Conservation (phyloP, 257 asterid species). For the Solanum appendiculatum region DNA sequence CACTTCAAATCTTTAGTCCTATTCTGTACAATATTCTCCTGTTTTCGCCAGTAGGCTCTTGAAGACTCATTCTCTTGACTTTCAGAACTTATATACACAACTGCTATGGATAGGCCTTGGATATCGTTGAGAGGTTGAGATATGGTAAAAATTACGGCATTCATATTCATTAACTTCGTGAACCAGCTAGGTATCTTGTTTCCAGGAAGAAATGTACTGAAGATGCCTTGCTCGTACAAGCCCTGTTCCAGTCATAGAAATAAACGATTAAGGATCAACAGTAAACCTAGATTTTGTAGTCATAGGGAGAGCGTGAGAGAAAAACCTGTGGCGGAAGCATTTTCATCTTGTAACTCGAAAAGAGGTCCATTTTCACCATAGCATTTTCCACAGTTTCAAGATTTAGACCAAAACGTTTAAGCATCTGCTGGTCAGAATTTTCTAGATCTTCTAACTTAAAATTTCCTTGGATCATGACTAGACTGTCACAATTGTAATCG, state of each 20-base stretch:
- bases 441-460: background rate
- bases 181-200: background rate
- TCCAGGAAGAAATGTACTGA: conserved; percentile 3
- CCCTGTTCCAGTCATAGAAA: background rate
- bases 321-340: background rate
- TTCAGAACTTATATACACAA: background rate
- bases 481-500: background rate
- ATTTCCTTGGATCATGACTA: background rate
- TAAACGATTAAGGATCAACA: background rate
- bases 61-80: too few species aligned
- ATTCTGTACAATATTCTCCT: background rate
- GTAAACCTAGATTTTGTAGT: background rate
- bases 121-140: background rate
- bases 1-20: background rate
- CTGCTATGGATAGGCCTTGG: background rate
- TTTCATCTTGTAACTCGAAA: background rate
- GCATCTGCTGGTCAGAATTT: background rate
- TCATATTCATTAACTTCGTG: background rate
- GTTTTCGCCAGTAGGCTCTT: background rate
- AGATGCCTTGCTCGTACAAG: background rate
- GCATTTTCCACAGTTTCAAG: background rate
- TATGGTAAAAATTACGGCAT: background rate
- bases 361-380: background rate
- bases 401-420: background rate
- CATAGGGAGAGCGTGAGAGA: background rate